A percentile compares a stretch with the other conserved stretches of the same genome.
Conservation (phyloP, 768 basidiomycete genomes). For the Terana coerulea region DNA sequence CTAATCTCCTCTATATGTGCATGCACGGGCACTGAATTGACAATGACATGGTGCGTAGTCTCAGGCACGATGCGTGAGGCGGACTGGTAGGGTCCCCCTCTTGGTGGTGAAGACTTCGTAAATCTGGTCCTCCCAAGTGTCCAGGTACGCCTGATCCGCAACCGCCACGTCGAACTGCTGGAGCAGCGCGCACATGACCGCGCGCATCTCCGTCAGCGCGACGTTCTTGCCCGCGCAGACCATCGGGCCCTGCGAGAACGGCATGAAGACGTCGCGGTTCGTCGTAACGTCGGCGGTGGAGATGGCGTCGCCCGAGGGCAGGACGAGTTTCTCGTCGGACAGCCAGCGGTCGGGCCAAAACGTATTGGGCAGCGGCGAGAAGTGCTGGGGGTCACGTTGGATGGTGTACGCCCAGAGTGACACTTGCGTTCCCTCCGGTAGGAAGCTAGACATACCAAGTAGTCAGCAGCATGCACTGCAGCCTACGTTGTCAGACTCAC, state of each 20-base stretch:
- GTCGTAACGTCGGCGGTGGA: conserved; percentile 1
- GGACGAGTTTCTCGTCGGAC: conserved; percentile 5
- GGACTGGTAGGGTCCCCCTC: conserved; percentile 9
- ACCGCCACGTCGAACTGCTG: conserved; percentile 19
- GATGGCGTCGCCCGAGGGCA: conserved; percentile 7
- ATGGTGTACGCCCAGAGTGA: conserved; percentile 13
- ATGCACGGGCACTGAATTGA: too few relatives aligned
- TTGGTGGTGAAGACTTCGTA: conserved; percentile 9
- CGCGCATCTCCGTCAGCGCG: conserved; percentile 14
- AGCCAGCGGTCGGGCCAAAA: conserved; percentile 25
- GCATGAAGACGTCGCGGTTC: conserved; percentile 10
- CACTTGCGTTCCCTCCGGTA: conserved; percentile 19
- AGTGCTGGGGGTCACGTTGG: conserved; percentile 20
- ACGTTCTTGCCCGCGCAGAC: conserved; percentile 14
- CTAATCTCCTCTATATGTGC: background rate
- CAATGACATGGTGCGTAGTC: too few relatives aligned
- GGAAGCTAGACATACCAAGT: conserved; percentile 5
- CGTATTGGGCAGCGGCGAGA: conserved; percentile 17
- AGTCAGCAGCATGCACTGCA: background rate
- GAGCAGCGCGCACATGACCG: conserved; percentile 7
- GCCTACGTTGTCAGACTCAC: conserved; percentile 9
- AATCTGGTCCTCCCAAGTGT: conserved; percentile 7
- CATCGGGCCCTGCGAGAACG: conserved; percentile 13
- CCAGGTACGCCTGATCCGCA: conserved; percentile 5
- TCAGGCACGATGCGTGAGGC: background rate